Evolutionary conservation across 2,329 filamentous ascomycete species (phyloP), one percentile per base, ranked within the genome.

Genomic region (Tolypocladium endophyticum): DNA sequence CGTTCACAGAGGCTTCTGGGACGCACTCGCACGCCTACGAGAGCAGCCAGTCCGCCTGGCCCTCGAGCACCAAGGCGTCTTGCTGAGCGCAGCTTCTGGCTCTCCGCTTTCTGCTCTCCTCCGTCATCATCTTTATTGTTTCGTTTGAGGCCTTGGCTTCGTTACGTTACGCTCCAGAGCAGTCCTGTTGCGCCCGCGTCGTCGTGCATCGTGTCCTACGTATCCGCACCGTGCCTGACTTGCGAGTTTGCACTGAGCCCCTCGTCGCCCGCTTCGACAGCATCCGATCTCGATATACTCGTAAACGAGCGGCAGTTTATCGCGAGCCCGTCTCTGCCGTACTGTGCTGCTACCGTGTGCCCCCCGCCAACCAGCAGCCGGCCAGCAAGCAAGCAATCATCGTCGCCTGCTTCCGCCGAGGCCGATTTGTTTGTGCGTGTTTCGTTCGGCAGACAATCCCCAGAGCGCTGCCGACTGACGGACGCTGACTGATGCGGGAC

Each of bases 281-380:
- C 58, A 50, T 47, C 50, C 39, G n/a, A 50, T 59, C 52, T 59
- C 58, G 58, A 59, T 35, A 47, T n/a, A n/a, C n/a, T n/a, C n/a
- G n/a, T 35, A 35, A 45, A 57, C 39, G 39, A 47, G 41, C 41
- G 56, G 57, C 36, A 39, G 36, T 25, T 43, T 8, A 54, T 25
- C 57, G 57, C 50, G 45, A 28, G n/a, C 28, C 41, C 50, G 36
- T 54, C 50, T 30, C 30, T 38, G 38, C 55, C 41, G 28, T 41
- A 18, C 56, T 20, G 41, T 47, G 23, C 43, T 47, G 23, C 38
- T 9, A 45, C 41, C 41, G 20, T 38, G 28, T 38, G 28, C 18
- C 45, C 30, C 30, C 50, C 30, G 45, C 55, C 36, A n/a, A 12
- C 56, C 41, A 30, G 8, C 41, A 50, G 55, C 55, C 25, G 55